Evolutionary conservation across 73 alveolate genomes (phyloP).

Genomic region (Effrenium voratum): DNA sequence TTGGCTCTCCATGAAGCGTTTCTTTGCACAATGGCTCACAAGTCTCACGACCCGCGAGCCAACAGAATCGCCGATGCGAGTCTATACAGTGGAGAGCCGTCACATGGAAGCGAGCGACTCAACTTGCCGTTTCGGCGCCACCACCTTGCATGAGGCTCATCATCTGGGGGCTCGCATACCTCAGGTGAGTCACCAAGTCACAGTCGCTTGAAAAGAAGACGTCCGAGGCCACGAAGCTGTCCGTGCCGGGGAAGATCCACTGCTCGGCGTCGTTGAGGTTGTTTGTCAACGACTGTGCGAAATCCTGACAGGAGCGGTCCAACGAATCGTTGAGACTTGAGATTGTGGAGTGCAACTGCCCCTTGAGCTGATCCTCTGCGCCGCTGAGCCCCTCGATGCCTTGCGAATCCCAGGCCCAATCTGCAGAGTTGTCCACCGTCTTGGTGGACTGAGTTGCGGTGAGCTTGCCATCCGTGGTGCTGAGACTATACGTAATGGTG

Average conservation of each 20-base stretch:
- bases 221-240: not conserved
- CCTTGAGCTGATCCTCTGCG: not conserved
- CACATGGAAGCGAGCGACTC: too few relatives aligned
- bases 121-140: too few relatives aligned
- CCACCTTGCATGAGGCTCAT: too few relatives aligned
- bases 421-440: not conserved
- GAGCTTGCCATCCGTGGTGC: not conserved
- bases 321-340: not conserved
- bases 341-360: not conserved
- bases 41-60: too few relatives aligned
- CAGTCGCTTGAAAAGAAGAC: not conserved
- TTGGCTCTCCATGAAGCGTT: too few relatives aligned
- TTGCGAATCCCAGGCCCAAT: not conserved
- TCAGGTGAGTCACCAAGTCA: constrained; percentile 8
- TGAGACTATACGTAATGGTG: not conserved
- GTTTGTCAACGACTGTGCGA: not conserved
- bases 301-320: not conserved
- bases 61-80: too few relatives aligned
- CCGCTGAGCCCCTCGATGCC: not conserved
- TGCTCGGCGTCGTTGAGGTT: not conserved
- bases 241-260: constrained; percentile 20
- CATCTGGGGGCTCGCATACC: constrained; percentile 4
- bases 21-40: too few relatives aligned
- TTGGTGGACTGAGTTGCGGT: not conserved
- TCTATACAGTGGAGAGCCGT: too few relatives aligned